Percentiles rank a stretch among this genome's conserved stretches.
These are phyloP conservation scores for Tetrahymena borealis DNA, from an alignment of 73 alveolate species.

Conservation along the genomic window DNA sequence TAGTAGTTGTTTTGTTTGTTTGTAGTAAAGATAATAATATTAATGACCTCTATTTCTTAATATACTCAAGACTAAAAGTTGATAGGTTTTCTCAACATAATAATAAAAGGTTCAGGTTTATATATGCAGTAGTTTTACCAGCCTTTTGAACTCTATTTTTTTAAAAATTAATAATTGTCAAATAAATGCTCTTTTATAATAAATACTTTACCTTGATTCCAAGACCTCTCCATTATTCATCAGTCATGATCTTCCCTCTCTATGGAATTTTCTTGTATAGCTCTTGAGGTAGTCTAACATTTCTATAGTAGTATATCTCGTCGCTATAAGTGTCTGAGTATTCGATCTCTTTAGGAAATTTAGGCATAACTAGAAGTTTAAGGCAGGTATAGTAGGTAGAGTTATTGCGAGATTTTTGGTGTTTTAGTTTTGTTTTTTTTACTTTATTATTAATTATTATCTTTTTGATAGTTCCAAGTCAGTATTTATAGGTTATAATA, in stretches of 20 bases:
- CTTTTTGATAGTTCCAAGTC: too few relatives aligned
- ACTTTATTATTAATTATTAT: too few relatives aligned
- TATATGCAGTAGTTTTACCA: constrained; percentile 66
- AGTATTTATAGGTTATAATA: too few relatives aligned
- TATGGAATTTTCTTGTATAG: constrained; percentile 48
- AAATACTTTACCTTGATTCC: constrained; percentile 30
- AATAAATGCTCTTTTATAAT: background rate
- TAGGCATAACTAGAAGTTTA: constrained; percentile 7
- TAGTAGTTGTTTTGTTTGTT: too few relatives aligned
- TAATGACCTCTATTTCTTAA: background rate
- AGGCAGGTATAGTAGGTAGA: background rate
- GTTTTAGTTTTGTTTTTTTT: background rate
- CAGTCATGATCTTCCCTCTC: constrained; percentile 51
- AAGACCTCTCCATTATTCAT: constrained; percentile 63
- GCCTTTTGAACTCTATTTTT: constrained; percentile 52
- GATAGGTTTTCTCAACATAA: constrained; percentile 66
- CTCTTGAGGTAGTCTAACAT: constrained; percentile 49
- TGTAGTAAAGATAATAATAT: too few relatives aligned
- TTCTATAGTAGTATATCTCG: constrained; percentile 46
- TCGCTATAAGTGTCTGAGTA: constrained; percentile 49
- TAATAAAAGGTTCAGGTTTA: constrained; percentile 66
- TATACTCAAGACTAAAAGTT: background rate
- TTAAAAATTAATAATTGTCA: too few relatives aligned
- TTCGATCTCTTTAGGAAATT: constrained; percentile 53
- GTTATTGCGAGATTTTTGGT: background rate